Base-by-base conservation (phyloP, 306 rosid species). In the Comarum palustre region DNA sequence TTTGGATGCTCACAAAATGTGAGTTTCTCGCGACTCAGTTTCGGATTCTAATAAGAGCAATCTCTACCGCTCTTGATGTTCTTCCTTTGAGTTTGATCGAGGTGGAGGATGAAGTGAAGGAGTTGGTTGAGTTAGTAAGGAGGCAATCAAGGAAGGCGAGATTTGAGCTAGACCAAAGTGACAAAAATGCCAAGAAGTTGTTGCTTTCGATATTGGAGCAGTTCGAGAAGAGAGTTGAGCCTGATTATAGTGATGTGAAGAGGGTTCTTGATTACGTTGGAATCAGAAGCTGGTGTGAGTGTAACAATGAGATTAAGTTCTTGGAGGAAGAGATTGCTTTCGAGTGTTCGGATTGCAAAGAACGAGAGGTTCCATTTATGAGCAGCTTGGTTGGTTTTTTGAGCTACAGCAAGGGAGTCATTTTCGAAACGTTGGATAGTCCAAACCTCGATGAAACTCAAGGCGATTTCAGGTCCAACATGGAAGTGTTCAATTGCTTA, bases 51-150 rank as follows among this genome's bases (percentile, higher is more conserved):
- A 16, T 80, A 47, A 84, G 88, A 4, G 73, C 83, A 0, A 17
- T 85, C 0, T 84, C 97, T 10, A 89, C 93, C 0, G 77, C 85
- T 1, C 87, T 93, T 1, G 98, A 93, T 12, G 93, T 89, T 66
- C 39, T 87, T 6, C 96, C 92, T 0, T 76, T 89, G 27, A 48
- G 51, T 3, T n/a, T 15, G 57, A 63, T 89, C 62, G 70, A 81
- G 2, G 67, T 88, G 0, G 70, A 83, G 1, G 66, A 38, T 1
- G 98, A 93, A 59, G 93, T 93, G 13, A 87, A 75, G 63, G 98
- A 93, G 73, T 42, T 93, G 4, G 81, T 89, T 6, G 87, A 86
- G 20, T 68, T 93, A 25, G 75, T 89, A 0, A 66, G 82, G 2
- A 86, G 75, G 79, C 98, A 93, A 82, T 86, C 93, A 0, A 51